Evolutionary conservation across 2,329 filamentous ascomycete species (phyloP), one percentile per base, ranked within the genome.

Genomic region (Aspergillus fischeri): DNA sequence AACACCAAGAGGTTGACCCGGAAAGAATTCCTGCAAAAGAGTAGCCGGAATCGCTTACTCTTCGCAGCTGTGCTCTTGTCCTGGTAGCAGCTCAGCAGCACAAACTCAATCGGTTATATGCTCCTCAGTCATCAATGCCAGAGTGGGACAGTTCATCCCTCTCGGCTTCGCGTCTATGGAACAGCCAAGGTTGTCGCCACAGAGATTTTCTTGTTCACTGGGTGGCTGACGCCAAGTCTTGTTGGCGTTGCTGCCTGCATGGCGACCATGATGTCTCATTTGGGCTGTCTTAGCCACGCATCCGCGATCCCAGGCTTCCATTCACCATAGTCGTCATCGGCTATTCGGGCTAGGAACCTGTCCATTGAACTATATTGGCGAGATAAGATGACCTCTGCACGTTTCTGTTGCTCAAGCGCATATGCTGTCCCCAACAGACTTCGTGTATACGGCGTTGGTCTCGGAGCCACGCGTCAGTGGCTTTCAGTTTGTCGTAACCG

Each of bases 401-500:
- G 4, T 35, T 21, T 17, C 17, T 3, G 42, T 45, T 14, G 21
- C n/a, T 17, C n/a, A 11, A 17, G 25, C 17, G 29, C 4, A 49
- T 44, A n/a, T 21, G 11, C 49, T 49, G 7, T 27, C 20, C 20
- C 32, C 7, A 6, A 9, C 14, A 69, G 73, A 14, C 65, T 77
- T 3, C 72, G 74, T 25, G 70, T 70, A 1, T 75, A 76, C 56
- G 73, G 75, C 55, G 73, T 76, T 9, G 73, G 72, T 8, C 67
- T 77, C 49, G 73, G 72, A 35, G 67, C 75, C 9, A 66, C 72
- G 14, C 72, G 70, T 0, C 71, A 76, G 49, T 75, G 73, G 74
- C 65, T 75, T 76, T 76, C 64, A 76, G 56, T 76, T 77, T 48
- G 70, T 75, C 20, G 69, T 77, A 50, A 76, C 75, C 0, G 68